phyloP scores from a whole-genome alignment of 2,329 filamentous ascomycete species.

The Paecilomyces variotii region DNA sequence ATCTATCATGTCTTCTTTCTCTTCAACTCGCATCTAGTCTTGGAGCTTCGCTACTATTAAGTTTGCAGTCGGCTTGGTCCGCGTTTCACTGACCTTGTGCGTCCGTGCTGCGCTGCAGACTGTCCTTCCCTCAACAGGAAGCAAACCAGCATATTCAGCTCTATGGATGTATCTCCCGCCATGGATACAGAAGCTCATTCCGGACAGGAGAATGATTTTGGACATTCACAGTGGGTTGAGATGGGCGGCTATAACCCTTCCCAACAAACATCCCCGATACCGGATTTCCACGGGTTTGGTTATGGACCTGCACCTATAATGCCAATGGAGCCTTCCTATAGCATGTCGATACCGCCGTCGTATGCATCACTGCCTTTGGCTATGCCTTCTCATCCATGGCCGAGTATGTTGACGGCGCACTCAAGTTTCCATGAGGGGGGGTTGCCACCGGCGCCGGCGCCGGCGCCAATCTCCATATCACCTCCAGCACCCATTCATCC shows the following conservation, averaged over 20 bases:
- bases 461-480: conserved; percentile 44
- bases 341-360: conserved; percentile 50
- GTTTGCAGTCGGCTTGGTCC: neutral
- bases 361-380: conserved; percentile 58
- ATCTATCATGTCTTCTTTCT: conserved; percentile 44
- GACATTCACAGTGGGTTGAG: conserved; percentile 38
- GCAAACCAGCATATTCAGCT: neutral
- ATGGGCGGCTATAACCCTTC: conserved; percentile 41
- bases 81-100: conserved; percentile 22
- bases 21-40: conserved; percentile 38
- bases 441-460: conserved; percentile 49
- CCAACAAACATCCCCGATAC: conserved; percentile 62
- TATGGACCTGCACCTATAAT: conserved; percentile 57
- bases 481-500: conserved; percentile 38
- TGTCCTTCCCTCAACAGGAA: neutral
- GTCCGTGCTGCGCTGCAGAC: neutral
- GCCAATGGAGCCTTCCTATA: conserved; percentile 49
- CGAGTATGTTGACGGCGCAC: conserved; percentile 71
- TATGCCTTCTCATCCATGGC: conserved; percentile 64
- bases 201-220: conserved; percentile 37
- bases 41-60: conserved; percentile 17
- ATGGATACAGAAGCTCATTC: conserved; percentile 41
- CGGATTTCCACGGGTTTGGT: conserved; percentile 58
- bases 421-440: conserved; percentile 54
- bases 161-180: conserved; percentile 32